Evolutionary conservation across 768 basidiomycete species (phyloP).

Genomic region (Roridomyces roridus): DNA sequence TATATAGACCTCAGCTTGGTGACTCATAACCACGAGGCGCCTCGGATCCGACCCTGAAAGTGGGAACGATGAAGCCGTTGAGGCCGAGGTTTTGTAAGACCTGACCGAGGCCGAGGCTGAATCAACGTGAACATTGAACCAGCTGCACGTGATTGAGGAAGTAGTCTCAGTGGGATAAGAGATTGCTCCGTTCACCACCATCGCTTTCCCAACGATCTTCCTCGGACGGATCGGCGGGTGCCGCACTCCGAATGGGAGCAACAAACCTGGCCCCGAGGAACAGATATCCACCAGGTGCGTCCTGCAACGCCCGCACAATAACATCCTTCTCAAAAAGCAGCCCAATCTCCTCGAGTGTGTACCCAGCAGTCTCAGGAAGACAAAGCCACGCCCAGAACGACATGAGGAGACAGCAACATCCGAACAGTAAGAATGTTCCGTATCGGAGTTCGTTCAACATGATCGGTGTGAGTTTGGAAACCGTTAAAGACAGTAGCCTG

Average conservation of each 20-base stretch:
- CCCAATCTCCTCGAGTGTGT: conserved; percentile 52
- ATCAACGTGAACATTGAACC: no score
- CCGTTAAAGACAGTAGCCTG: conserved; percentile 49
- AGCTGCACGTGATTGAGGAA: no score
- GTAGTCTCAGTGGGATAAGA: no score
- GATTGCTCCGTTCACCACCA: no score
- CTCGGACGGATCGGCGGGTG: no score
- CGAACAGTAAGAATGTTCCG: conserved; percentile 50
- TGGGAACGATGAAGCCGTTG: no score
- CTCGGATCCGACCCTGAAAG: no score
- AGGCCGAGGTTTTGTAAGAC: no score
- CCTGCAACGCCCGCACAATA: conserved; percentile 42
- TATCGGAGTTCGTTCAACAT: conserved; percentile 41
- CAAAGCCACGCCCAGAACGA: conserved; percentile 49
- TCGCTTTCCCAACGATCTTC: not conserved
- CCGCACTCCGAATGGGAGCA: conserved; percentile 30
- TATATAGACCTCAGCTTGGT: no score
- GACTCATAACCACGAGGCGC: no score
- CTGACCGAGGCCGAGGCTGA: no score
- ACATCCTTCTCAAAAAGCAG: conserved; percentile 48
- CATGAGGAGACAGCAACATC: conserved; percentile 48
- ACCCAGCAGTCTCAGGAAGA: conserved; percentile 53
- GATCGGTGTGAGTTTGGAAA: conserved; percentile 48
- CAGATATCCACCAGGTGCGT: conserved; percentile 46
- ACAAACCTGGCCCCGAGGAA: conserved; percentile 38